Conservation (phyloP, 352 stramenopile genomes). For the Phytopythium sindhum region DNA sequence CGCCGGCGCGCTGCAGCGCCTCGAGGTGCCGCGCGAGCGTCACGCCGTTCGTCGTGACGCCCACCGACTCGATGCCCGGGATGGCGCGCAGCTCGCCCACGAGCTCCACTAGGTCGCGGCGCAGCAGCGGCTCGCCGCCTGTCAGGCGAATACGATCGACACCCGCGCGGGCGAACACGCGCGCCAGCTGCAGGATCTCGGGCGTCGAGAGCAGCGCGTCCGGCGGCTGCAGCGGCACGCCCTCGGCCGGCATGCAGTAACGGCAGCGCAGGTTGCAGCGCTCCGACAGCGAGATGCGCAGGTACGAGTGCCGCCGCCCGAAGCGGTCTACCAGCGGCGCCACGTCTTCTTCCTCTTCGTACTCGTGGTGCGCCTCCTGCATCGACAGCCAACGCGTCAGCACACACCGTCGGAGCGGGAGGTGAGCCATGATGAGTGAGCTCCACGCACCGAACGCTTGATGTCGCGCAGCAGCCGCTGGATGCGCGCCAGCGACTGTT, state of each 20-base stretch:
- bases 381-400: neutral
- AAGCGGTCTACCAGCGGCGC: constrained; percentile 79
- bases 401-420: neutral
- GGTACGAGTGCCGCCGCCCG: constrained; percentile 91
- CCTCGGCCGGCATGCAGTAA: constrained; percentile 97
- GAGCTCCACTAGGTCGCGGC: constrained; percentile 51
- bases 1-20: constrained; percentile 74
- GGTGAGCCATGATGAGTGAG: neutral
- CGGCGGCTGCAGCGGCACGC: constrained; percentile 82
- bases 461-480: constrained; percentile 38
- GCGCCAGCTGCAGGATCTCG: constrained; percentile 91
- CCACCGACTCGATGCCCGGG: constrained; percentile 76
- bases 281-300: constrained; percentile 95
- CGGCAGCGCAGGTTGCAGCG: constrained; percentile 95
- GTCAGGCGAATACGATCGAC: constrained; percentile 95
- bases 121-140: constrained; percentile 89
- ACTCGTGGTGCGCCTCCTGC: constrained; percentile 4
- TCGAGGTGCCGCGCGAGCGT: constrained; percentile 83
- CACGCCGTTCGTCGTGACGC: constrained; percentile 97
- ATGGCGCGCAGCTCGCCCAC: constrained; percentile 52
- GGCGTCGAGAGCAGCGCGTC: constrained; percentile 79
- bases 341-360: constrained; percentile 5
- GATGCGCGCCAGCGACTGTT: constrained; percentile 37
- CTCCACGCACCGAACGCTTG: constrained; percentile 17
- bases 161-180: constrained; percentile 86